Conservation (phyloP, 768 basidiomycete genomes). For the Calvatia gigantea region DNA sequence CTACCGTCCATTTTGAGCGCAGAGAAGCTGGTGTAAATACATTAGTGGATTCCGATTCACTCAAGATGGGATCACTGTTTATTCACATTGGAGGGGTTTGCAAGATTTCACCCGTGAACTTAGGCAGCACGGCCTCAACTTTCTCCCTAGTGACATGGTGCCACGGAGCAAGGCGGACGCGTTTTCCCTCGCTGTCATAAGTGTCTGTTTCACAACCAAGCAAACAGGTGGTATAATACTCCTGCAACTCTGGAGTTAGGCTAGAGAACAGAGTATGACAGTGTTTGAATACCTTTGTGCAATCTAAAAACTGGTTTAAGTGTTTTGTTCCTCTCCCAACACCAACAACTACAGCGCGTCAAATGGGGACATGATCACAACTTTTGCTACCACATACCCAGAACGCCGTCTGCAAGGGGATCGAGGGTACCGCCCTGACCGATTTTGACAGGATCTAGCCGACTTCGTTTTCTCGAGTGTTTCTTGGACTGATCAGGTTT, state of each 20-base stretch:
- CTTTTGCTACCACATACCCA: constrained; percentile 55
- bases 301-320: constrained; percentile 77
- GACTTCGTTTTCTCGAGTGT: constrained; percentile 38
- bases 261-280: not conserved
- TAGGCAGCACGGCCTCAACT: constrained; percentile 63
- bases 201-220: constrained; percentile 94
- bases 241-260: constrained; percentile 41
- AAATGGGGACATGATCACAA: not conserved
- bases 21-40: constrained; percentile 66
- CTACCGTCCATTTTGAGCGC: constrained; percentile 98
- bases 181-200: constrained; percentile 87
- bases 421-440: constrained; percentile 96
- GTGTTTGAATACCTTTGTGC: constrained; percentile 62
- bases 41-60: constrained; percentile 5
- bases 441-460: constrained; percentile 59
- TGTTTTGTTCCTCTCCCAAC: constrained; percentile 89
- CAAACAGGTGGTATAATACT: constrained; percentile 87
- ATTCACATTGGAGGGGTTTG: constrained; percentile 90
- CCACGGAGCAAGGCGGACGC: constrained; percentile 77
- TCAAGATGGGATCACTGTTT: constrained; percentile 15
- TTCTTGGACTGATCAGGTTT: constrained; percentile 36
- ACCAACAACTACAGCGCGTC: constrained; percentile 65
- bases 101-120: constrained; percentile 83
- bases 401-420: constrained; percentile 92
- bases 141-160: constrained; percentile 76